A percentile compares a stretch with the other conserved stretches of the same genome.
Conservation (phyloP, 768 basidiomycete genomes). For the Termitomyces sp. region DNA sequence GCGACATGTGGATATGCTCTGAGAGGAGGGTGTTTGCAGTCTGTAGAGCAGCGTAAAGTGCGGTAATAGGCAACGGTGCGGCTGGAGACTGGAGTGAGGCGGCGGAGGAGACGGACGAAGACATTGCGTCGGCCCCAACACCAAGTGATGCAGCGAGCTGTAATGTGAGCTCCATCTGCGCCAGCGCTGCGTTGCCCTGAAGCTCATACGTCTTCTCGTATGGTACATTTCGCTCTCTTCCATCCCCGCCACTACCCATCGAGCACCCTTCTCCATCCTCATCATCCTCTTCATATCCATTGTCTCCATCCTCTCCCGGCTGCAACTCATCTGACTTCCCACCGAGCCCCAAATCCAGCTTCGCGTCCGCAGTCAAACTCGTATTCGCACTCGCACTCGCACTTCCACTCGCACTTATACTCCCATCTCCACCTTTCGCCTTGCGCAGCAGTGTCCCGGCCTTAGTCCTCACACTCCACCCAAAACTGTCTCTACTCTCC, state of each 20-base stretch:
- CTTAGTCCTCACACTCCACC: slow-evolving; percentile 19
- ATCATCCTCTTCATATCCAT: slow-evolving; percentile 24
- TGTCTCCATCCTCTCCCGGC: slow-evolving; percentile 18
- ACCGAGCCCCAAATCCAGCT: slow-evolving; percentile 7
- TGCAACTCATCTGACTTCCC: slow-evolving; percentile 13
- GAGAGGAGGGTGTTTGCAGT: slow-evolving; percentile 42
- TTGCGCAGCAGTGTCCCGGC: slow-evolving; percentile 13
- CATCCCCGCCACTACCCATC: slow-evolving; percentile 29
- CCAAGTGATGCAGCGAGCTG: slow-evolving; percentile 30
- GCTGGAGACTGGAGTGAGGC: background rate
- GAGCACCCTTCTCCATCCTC: slow-evolving; percentile 32
- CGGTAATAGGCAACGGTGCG: background rate
- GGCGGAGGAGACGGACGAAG: too few species aligned
- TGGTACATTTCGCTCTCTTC: slow-evolving; percentile 34
- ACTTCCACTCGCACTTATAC: slow-evolving; percentile 1
- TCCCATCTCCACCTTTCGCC: background rate
- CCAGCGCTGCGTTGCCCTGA: slow-evolving; percentile 59
- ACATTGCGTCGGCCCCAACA: slow-evolving; percentile 6
- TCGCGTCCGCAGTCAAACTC: slow-evolving; percentile 14
- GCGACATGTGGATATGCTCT: slow-evolving; percentile 64
- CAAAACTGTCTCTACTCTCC: slow-evolving; percentile 42
- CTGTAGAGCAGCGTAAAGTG: background rate
- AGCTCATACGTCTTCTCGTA: slow-evolving; percentile 55
- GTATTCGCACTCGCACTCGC: slow-evolving; percentile 5
- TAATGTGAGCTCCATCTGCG: slow-evolving; percentile 74